phyloP scores from a whole-genome alignment of 2,329 filamentous ascomycete species.

The Colletotrichum somersetense region DNA sequence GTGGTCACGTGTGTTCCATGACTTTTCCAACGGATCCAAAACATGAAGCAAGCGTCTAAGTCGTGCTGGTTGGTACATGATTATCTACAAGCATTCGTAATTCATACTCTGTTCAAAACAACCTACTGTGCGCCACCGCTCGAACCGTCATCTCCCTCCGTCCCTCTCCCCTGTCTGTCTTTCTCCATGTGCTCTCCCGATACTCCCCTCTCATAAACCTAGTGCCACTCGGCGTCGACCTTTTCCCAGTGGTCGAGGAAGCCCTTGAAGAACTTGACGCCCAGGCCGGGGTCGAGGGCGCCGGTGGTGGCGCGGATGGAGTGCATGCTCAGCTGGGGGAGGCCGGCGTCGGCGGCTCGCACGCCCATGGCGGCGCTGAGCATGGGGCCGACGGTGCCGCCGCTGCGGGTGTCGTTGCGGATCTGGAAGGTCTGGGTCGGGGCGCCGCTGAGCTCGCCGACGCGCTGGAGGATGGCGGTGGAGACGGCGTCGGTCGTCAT shows the following conservation, averaged over 20 bases:
- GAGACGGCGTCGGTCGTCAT: slow-evolving; percentile 96
- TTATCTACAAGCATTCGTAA: slow-evolving; percentile 30
- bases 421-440: slow-evolving; percentile 93
- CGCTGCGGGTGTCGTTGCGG: slow-evolving; percentile 88
- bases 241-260: slow-evolving; percentile 89
- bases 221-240: slow-evolving; percentile 83
- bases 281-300: slow-evolving; percentile 85
- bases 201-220: background rate
- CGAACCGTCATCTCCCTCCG: background rate
- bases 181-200: no score
- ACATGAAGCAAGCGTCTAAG: slow-evolving; percentile 23
- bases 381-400: slow-evolving; percentile 96
- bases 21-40: background rate
- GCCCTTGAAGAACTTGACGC: slow-evolving; percentile 88
- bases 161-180: background rate
- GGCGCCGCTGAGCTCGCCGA: slow-evolving; percentile 79
- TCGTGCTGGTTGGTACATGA: slow-evolving; percentile 24
- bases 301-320: slow-evolving; percentile 91
- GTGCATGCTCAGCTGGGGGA: slow-evolving; percentile 95
- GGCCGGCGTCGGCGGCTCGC: slow-evolving; percentile 85
- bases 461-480: slow-evolving; percentile 81
- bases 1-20: background rate
- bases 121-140: slow-evolving; percentile 21
- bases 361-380: slow-evolving; percentile 85
- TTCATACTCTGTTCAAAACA: slow-evolving; percentile 5